A percentile compares a stretch with the other conserved stretches of the same genome.
Evolutionary conservation across 78 protist species (phyloP).

Genomic region (Emiliania huxleyi): DNA sequence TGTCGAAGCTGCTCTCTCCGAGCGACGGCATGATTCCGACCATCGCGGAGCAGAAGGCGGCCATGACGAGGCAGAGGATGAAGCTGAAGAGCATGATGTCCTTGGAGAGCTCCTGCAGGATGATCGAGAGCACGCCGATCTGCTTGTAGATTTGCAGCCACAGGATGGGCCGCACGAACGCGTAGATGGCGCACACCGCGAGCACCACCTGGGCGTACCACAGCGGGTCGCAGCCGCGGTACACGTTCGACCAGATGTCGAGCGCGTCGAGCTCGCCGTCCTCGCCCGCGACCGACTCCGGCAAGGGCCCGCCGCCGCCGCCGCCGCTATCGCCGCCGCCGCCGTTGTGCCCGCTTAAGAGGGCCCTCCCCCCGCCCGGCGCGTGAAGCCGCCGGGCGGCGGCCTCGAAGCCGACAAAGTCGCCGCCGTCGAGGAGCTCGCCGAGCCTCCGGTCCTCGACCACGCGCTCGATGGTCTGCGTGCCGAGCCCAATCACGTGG

Average conservation of each 20-base stretch:
- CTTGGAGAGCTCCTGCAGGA: neutral
- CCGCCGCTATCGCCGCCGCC: too few relatives aligned
- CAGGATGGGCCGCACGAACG: neutral
- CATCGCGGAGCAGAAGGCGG: neutral
- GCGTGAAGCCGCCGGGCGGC: neutral
- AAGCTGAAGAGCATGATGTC: neutral
- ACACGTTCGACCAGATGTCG: neutral
- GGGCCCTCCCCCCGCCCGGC: too few relatives aligned
- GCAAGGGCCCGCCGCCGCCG: too few relatives aligned
- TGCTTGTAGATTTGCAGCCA: neutral
- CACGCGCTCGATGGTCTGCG: neutral
- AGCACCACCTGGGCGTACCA: neutral
- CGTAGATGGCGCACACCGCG: neutral
- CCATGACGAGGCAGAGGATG: neutral
- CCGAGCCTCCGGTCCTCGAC: neutral
- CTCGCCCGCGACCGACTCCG: neutral
- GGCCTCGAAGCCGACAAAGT: neutral
- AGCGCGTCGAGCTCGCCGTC: neutral
- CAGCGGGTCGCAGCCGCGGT: neutral
- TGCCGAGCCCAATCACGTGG: neutral
- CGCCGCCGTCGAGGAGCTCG: neutral
- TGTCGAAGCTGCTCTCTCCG: neutral
- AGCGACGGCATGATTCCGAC: neutral
- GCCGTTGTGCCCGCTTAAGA: too few relatives aligned
- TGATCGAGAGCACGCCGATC: neutral